These are phyloP conservation scores for Diplodia scrobiculata DNA, from an alignment of 2,329 filamentous ascomycete species.

Conservation along the genomic window DNA sequence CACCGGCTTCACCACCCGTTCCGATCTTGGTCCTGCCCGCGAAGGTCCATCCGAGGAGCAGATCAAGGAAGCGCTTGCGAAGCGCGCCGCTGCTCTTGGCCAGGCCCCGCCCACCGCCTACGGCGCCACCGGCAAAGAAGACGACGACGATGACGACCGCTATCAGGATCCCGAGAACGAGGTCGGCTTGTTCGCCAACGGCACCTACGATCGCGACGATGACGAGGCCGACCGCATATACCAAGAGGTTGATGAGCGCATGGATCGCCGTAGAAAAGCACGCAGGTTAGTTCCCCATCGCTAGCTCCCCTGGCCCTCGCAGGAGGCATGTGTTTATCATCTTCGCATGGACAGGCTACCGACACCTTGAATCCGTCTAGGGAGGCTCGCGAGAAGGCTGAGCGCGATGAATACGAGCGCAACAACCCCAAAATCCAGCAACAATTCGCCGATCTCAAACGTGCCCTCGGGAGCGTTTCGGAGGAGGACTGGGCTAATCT, in stretches of 20 bases:
- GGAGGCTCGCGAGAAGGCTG: constrained; percentile 89
- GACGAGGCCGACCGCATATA: constrained; percentile 97
- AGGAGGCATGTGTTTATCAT: constrained; percentile 40
- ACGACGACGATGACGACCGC: constrained; percentile 73
- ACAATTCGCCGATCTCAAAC: constrained; percentile 94
- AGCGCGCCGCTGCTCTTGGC: constrained; percentile 81
- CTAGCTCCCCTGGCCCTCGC: constrained; percentile 33
- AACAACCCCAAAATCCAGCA: constrained; percentile 98
- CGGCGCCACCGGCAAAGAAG: constrained; percentile 68
- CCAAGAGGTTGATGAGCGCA: constrained; percentile 92
- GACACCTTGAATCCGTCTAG: constrained; percentile 60
- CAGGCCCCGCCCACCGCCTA: constrained; percentile 71
- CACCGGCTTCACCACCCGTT: constrained; percentile 95
- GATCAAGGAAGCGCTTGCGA: constrained; percentile 95
- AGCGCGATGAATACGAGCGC: constrained; percentile 91
- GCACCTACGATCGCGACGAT: constrained; percentile 89
- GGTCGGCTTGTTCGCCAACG: constrained; percentile 89
- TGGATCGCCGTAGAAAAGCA: constrained; percentile 83
- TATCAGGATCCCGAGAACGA: constrained; percentile 98
- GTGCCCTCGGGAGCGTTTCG: constrained; percentile 80
- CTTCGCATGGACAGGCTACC: constrained; percentile 32
- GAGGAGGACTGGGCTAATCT: constrained; percentile 97
- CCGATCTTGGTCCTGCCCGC: constrained; percentile 89
- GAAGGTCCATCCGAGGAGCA: constrained; percentile 97
- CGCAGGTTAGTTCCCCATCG: constrained; percentile 70